These are phyloP conservation scores for Cylindrotheca closterium DNA, from an alignment of 108 stramenopile genomes.

Conservation along the genomic window DNA sequence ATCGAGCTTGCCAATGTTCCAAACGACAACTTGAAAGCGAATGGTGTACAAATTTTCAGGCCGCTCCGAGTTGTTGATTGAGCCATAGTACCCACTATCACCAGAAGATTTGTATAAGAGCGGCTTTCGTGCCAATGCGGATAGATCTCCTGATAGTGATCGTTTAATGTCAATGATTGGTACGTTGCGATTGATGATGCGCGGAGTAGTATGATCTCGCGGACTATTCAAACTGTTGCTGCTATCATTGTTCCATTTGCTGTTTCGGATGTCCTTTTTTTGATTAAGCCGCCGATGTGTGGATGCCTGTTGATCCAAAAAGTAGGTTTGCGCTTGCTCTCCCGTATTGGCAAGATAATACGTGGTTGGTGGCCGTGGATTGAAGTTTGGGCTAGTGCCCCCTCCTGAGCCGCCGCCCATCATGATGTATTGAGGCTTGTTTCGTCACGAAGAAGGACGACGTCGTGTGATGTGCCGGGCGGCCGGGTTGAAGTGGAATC, in stretches of 20 bases:
- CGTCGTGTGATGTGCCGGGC: too few relatives aligned
- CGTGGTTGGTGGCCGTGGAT: not conserved
- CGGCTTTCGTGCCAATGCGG: too few relatives aligned
- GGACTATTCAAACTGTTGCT: not conserved
- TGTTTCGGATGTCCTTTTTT: not conserved
- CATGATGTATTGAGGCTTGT: too few relatives aligned
- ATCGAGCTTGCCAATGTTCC: conserved; percentile 38
- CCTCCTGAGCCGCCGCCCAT: not conserved
- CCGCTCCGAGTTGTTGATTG: not conserved
- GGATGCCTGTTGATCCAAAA: not conserved
- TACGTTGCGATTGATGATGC: not conserved
- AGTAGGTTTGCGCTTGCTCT: conserved; percentile 2
- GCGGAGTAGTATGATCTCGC: not conserved
- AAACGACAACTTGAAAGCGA: conserved; percentile 40
- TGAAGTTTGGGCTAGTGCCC: not conserved
- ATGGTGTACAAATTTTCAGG: conserved; percentile 15
- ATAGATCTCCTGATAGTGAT: not conserved
- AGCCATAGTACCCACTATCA: not conserved
- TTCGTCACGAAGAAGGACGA: too few relatives aligned
- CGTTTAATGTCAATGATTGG: not conserved
- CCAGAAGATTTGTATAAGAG: not conserved
- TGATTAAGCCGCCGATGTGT: not conserved
- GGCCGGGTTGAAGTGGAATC: too few relatives aligned
- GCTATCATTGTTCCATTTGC: not conserved
- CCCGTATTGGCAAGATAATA: not conserved